Percentiles rank a stretch among this genome's conserved stretches.
These are phyloP conservation scores for Scheffersomyces quercinus DNA, from an alignment of 1,139 yeast genomes.

Conservation along the genomic window DNA sequence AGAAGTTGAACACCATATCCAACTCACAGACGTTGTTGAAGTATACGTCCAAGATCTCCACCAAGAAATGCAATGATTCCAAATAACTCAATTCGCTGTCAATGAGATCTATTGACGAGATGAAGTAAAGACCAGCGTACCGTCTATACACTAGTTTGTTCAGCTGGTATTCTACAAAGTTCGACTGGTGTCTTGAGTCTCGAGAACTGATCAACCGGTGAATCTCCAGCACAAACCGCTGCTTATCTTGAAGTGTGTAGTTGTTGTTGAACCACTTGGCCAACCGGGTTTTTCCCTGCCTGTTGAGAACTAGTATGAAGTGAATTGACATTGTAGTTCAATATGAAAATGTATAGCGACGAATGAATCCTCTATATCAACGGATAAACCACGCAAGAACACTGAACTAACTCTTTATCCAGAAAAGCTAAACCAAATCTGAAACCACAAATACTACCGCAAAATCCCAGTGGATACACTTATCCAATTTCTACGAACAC, in stretches of 20 bases:
- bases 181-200: slow-evolving; percentile 81
- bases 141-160: slow-evolving; percentile 80
- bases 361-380: no score
- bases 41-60: slow-evolving; percentile 82
- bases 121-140: slow-evolving; percentile 89
- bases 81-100: slow-evolving; percentile 83
- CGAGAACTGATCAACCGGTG: slow-evolving; percentile 80
- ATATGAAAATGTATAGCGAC: no score
- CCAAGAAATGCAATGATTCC: slow-evolving; percentile 84
- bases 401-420: no score
- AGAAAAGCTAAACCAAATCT: no score
- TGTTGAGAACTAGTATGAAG: slow-evolving; percentile 76
- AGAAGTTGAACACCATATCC: slow-evolving; percentile 81
- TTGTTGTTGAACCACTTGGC: slow-evolving; percentile 70
- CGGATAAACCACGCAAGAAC: no score
- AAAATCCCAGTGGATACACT: no score
- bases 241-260: slow-evolving; percentile 46
- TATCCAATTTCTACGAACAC: no score
- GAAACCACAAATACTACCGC: no score
- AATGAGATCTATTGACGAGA: slow-evolving; percentile 69
- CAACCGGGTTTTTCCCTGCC: slow-evolving; percentile 90
- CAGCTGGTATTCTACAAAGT: slow-evolving; percentile 74
- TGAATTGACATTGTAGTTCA: slow-evolving; percentile 63
- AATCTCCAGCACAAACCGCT: slow-evolving; percentile 63
- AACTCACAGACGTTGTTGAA: slow-evolving; percentile 93